Evolutionary conservation across 306 rosid genomes (phyloP).

Genomic region (Glycine tomentella): DNA sequence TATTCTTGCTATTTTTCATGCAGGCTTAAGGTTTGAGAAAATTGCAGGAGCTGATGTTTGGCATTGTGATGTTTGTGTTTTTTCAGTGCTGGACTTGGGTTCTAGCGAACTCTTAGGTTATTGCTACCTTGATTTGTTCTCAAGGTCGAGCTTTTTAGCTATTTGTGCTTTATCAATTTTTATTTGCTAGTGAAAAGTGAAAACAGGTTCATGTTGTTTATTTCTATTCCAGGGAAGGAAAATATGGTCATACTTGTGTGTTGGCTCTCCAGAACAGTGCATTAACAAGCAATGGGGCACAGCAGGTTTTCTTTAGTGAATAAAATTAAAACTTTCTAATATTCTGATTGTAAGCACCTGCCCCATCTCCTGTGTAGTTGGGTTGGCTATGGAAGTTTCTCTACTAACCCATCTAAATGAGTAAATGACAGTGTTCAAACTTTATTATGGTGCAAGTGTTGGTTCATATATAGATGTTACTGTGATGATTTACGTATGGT

Average conservation of each 20-base stretch:
- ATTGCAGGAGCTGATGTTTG: slow-evolving; percentile 81
- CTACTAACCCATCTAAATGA: neutral
- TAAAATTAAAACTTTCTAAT: neutral
- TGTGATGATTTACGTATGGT: neutral
- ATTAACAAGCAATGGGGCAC: slow-evolving; percentile 59
- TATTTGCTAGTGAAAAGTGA: slow-evolving; percentile 42
- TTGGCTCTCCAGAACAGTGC: slow-evolving; percentile 94
- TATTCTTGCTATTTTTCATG: slow-evolving; percentile 36
- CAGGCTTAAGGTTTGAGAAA: slow-evolving; percentile 92
- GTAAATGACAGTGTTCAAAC: neutral
- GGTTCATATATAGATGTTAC: neutral
- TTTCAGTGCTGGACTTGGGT: slow-evolving; percentile 76
- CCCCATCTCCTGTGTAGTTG: neutral
- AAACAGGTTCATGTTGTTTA: slow-evolving; percentile 39
- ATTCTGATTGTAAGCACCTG: slow-evolving; percentile 23
- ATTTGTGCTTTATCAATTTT: slow-evolving; percentile 24
- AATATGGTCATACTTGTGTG: slow-evolving; percentile 83
- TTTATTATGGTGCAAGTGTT: neutral
- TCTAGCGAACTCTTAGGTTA: slow-evolving; percentile 88
- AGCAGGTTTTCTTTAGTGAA: slow-evolving; percentile 62
- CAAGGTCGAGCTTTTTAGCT: slow-evolving; percentile 62
- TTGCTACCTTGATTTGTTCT: slow-evolving; percentile 82
- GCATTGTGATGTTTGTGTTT: slow-evolving; percentile 81
- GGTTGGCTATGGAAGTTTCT: slow-evolving; percentile 32
- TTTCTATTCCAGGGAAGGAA: slow-evolving; percentile 76